Evolutionary conservation across 2,329 filamentous ascomycete species (phyloP).

Genomic region (Colletotrichum siamense): DNA sequence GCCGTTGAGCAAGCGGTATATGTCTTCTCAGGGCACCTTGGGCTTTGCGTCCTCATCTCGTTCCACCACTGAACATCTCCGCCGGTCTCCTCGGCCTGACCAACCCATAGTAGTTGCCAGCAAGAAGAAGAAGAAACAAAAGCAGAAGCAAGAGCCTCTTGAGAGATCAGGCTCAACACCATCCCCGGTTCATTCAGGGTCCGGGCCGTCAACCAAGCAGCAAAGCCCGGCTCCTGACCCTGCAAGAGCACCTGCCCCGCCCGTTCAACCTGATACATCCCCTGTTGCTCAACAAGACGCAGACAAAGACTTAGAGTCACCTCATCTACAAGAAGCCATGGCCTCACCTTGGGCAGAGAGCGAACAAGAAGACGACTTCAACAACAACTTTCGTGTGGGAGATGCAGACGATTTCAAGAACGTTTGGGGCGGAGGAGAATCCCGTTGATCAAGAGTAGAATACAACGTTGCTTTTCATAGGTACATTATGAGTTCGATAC

Average conservation of each 20-base stretch:
- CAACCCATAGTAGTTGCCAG: slow-evolving; percentile 8
- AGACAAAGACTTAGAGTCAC: background rate
- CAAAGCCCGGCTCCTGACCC: background rate
- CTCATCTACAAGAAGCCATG: slow-evolving; percentile 2
- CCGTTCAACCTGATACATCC: background rate
- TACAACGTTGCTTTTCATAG: background rate
- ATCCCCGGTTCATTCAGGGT: background rate
- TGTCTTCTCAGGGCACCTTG: slow-evolving; percentile 15
- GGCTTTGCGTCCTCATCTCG: slow-evolving; percentile 8
- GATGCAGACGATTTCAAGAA: slow-evolving; percentile 51
- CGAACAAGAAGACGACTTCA: slow-evolving; percentile 10
- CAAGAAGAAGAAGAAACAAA: slow-evolving; percentile 20
- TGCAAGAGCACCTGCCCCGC: background rate
- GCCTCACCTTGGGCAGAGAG: slow-evolving; percentile 21
- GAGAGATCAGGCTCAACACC: background rate
- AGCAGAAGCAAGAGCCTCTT: slow-evolving; percentile 12
- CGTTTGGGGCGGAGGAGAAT: slow-evolving; percentile 41
- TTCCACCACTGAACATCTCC: slow-evolving; percentile 12
- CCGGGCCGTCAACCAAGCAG: background rate
- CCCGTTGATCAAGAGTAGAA: background rate
- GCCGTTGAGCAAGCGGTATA: slow-evolving; percentile 73
- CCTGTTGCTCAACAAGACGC: background rate
- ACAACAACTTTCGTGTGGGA: slow-evolving; percentile 26
- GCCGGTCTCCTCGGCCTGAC: background rate
- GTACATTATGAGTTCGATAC: slow-evolving; percentile 13